phyloP scores from a whole-genome alignment of 345 rosid genomes.

The Murraya paniculata region DNA sequence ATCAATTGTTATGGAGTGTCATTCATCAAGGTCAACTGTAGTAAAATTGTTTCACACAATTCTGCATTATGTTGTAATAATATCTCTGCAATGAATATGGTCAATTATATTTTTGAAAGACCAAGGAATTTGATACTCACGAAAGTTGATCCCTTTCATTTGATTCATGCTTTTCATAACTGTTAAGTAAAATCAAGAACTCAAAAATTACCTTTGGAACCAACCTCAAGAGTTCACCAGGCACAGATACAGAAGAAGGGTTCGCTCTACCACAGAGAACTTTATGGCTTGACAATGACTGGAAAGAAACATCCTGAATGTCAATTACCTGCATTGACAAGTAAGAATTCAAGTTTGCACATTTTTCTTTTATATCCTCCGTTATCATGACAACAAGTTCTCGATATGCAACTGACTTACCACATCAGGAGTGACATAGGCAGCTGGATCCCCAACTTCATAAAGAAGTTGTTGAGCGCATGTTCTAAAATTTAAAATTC shows the following conservation, averaged over 20 bases:
- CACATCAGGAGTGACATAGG: slow-evolving; percentile 94
- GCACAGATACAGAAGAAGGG: slow-evolving; percentile 51
- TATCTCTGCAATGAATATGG: background rate
- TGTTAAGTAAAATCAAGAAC: background rate
- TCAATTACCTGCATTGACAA: slow-evolving; percentile 60
- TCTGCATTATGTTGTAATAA: background rate
- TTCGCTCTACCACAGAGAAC: slow-evolving; percentile 75
- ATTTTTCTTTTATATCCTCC: background rate
- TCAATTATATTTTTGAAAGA: background rate
- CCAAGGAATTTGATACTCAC: background rate
- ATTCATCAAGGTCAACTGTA: background rate
- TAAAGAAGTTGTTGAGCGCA: slow-evolving; percentile 92
- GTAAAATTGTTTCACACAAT: background rate
- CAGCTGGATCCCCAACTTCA: slow-evolving; percentile 81
- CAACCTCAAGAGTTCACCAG: slow-evolving; percentile 71
- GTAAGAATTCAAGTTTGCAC: slow-evolving; percentile 7
- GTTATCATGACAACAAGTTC: background rate
- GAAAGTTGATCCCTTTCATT: background rate
- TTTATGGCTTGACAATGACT: slow-evolving; percentile 51
- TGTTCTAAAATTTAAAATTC: slow-evolving; percentile 63
- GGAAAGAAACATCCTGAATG: slow-evolving; percentile 64
- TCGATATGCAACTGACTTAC: slow-evolving; percentile 37
- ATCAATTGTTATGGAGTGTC: background rate
- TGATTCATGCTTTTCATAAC: background rate
- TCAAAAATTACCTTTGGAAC: slow-evolving; percentile 58